Evolutionary conservation across 2,329 filamentous ascomycete species (phyloP), one percentile per base, ranked within the genome.

Genomic region (Curvularia sp.): DNA sequence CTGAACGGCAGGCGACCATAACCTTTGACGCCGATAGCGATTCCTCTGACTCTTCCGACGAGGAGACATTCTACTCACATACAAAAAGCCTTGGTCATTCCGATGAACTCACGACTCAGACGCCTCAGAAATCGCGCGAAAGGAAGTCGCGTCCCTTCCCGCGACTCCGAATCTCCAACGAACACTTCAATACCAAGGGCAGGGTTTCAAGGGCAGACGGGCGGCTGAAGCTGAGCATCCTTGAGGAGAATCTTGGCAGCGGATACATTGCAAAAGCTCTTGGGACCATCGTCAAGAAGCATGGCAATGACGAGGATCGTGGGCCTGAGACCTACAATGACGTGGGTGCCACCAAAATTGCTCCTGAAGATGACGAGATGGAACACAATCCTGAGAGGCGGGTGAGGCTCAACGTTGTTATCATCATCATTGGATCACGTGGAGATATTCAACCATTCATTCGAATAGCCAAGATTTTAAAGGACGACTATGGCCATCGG

Each of bases 391-490:
- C 66, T 3, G 61, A 63, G 15, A 64, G 61, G 25, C 66, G 77
- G n/a, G 83, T 87, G 1, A 80, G 74, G 9, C 79, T 95, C 46
- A 93, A 93, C 73, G 89, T 95, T 52, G 90, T 93, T 27, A 88
- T 94, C 67, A 92, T 93, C 85, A 89, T 94, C 6, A 92, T 94
- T 66, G 91, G 91, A 2, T 91, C 87, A 2, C 83, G 91, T 48
- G 91, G 91, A 34, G 91, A 95, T 69, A 88, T 90, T 2, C 91
- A 95, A 71, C 91, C 91, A 0, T 95, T 95, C 60, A 76, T 95
- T 19, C 87, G 87, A 64, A 84, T 95, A 48, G 90, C 89, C 19
- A 88, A 90, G 75, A 83, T 90, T 1, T 77, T 95, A 42, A 87
- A 89, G 69, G 84, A 91, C 52, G 79, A 87, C 45, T 87, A 90